Evolutionary conservation across 2,329 filamentous ascomycete species (phyloP), one percentile per base, ranked within the genome.

Genomic region (Diaporthe sp.): DNA sequence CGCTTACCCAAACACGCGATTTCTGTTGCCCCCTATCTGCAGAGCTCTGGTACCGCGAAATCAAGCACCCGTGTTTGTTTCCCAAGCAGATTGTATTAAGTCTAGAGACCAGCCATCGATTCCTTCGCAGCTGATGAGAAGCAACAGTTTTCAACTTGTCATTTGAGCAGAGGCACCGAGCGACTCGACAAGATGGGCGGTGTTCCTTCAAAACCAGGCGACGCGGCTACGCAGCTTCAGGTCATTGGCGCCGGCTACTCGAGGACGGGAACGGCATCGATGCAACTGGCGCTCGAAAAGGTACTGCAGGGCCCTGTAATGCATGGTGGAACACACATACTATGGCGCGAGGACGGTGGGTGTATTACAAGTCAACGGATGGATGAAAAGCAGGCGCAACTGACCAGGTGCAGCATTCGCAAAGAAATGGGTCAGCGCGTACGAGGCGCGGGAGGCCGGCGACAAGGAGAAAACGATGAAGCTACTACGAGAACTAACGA

Each of bases 401-500:
- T 68, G 31, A 51, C 31, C 7, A 34, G 17, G 12, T 37, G 62
- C n/a, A 71, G 68, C 34, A 31, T 71, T 57, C 51, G 51, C 51
- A 2, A 60, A 49, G 55, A 71, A 71, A 42, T 60, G 68, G 68
- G 55, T 57, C 49, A 17, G 42, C 37, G 42, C 42, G 12, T 71
- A 71, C 51, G 51, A 71, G 49, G 55, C 37, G 44, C n/a, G 68
- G 22, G 25, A 71, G 42, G 68, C 34, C 15, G 68, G 37, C 1
- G 51, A 44, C 42, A 60, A 60, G 62, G 44, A 51, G 31, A 39
- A 37, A 25, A 68, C 62, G 1, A 25, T 76, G 49, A 76, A 76
- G 10, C 78, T 81, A 2, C 76, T 85, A 7, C 79, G 80, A 39
- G 75, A 81, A 62, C 72, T 80, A 8, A 78, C 81, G 8, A 79